Evolutionary conservation across 257 asterid genomes (phyloP).

Genomic region (Solanum ossicruentum): DNA sequence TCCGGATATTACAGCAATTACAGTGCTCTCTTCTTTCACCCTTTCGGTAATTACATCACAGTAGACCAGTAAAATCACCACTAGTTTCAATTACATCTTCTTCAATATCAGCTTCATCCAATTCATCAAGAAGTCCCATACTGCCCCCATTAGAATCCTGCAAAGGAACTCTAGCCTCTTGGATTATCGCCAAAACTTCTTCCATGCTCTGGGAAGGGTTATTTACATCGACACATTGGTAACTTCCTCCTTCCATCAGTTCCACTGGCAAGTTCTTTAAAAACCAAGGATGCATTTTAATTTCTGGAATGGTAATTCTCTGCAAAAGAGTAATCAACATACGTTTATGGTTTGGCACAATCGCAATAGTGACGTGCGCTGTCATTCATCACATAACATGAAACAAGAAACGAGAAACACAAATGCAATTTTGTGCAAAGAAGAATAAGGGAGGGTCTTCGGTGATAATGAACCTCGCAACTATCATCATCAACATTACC

Average conservation of each 20-base stretch:
- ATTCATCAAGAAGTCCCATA: slow-evolving; percentile 25
- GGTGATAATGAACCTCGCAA: neutral
- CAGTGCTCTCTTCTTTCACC: neutral
- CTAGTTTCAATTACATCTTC: slow-evolving; percentile 16
- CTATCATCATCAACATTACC: neutral
- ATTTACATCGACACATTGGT: slow-evolving; percentile 14
- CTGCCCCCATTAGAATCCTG: slow-evolving; percentile 9
- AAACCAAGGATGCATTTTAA: slow-evolving; percentile 29
- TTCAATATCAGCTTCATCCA: slow-evolving; percentile 23
- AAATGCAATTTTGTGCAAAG: neutral
- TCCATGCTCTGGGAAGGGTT: slow-evolving; percentile 28
- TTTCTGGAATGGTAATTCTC: slow-evolving; percentile 32
- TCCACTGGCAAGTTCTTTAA: slow-evolving; percentile 27
- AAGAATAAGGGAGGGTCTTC: neutral
- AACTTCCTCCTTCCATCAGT: slow-evolving; percentile 19
- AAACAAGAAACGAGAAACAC: neutral
- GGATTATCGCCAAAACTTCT: slow-evolving; percentile 17
- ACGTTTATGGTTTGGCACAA: neutral
- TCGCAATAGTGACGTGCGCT: neutral
- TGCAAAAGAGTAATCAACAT: neutral
- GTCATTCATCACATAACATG: neutral
- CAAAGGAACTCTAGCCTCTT: slow-evolving; percentile 17
- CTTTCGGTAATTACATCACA: neutral
- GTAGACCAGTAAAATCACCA: slow-evolving; percentile 18
- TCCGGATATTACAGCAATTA: neutral